Evolutionary conservation across 2,329 filamentous ascomycete genomes (phyloP), one percentile per base, ranked within the genome.

Genomic region (Lecanosticta acicola): DNA sequence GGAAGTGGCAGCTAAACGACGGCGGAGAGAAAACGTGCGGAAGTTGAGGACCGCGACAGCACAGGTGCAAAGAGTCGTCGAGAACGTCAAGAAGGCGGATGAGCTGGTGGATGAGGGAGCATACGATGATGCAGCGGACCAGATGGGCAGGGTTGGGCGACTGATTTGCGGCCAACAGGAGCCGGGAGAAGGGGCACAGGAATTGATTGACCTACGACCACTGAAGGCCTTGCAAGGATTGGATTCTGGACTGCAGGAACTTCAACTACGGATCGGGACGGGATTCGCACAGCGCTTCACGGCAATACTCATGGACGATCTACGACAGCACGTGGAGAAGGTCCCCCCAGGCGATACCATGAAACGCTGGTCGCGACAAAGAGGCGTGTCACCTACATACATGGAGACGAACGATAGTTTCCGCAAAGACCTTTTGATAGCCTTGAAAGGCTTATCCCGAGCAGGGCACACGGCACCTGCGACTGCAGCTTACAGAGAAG

Each of bases 231-330:
- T 97, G 13, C 83, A 90, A 60, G 84, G 88, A 0, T 81, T 95
- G 11, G 82, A 83, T 44, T 77, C 82, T 35, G 90, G 94, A 50
- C 75, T 98, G 33, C 76, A 80, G 38, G 79, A 83, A 26, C 70
- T 98, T 39, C 82, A 88, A 47, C 79, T 81, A 53, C 83, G 87
- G 2, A 87, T 96, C 47, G 93, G 93, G 17, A 89, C 85, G 65
- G 86, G 83, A 0, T 97, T 90, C 61, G 90, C 97, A 64, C 71
- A 77, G 2, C 82, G 83, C 36, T 94, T 97, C 59, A 73, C 93
- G 21, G 79, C 82, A 48, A 79, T 86, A 20, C 73, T 98, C 14
- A 74, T 97, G 21, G 77, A 75, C 2, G 93, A 98, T 66, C 68
- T 97, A 33, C 80, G 86, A 41, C 75, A 78, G n/a, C 93, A 98